Evolutionary conservation across 179 eudicot species (phyloP).

Genomic region (Spergularia azorica): DNA sequence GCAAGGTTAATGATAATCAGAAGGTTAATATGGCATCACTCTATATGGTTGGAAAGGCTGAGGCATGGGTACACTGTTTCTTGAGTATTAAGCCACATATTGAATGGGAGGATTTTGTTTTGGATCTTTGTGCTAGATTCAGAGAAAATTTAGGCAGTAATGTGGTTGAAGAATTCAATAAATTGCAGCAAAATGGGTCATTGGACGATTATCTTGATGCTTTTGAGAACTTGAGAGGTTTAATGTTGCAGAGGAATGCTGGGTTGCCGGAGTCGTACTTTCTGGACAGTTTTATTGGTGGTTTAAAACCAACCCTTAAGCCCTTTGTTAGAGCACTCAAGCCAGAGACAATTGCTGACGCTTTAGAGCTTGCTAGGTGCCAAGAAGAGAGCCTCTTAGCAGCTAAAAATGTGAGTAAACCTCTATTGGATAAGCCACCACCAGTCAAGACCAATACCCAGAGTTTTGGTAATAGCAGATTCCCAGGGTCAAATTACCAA

Average conservation of each 20-base stretch:
- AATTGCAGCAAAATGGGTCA: neutral
- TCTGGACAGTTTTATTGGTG: too few species aligned
- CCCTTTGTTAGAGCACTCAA: too few species aligned
- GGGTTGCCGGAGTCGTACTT: neutral
- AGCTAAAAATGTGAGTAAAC: too few species aligned
- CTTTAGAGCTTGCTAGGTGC: too few species aligned
- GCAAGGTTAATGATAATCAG: neutral
- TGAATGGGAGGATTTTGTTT: neutral
- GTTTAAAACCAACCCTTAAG: too few species aligned
- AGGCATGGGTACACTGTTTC: neutral
- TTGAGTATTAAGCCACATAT: neutral
- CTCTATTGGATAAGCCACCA: too few species aligned
- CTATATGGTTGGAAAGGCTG: neutral
- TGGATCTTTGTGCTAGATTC: neutral
- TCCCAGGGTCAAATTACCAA: too few species aligned
- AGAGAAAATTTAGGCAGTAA: neutral
- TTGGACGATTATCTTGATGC: neutral
- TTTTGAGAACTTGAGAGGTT: neutral
- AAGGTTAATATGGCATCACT: neutral
- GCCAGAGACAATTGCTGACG: too few species aligned
- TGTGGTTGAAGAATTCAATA: neutral
- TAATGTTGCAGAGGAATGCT: neutral
- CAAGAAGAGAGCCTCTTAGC: too few species aligned
- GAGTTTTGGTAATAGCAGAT: too few species aligned
- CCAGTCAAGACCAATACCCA: too few species aligned